Evolutionary conservation across 495 filamentous ascomycete genomes (phyloP).

Genomic region (Aspergillus indologenus): DNA sequence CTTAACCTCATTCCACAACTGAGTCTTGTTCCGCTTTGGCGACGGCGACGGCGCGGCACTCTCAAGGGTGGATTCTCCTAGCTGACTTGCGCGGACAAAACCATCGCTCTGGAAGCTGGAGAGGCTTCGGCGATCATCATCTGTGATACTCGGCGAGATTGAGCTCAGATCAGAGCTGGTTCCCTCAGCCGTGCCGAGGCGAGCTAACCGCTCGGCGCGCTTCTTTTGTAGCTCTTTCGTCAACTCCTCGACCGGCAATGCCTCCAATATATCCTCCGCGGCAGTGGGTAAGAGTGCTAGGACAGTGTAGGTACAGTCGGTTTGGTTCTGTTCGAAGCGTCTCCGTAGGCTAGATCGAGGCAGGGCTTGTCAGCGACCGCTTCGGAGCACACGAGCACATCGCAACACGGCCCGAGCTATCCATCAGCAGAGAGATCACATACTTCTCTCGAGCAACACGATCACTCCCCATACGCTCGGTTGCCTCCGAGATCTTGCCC

Average conservation of each 20-base stretch:
- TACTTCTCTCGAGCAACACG: slow-evolving; percentile 95
- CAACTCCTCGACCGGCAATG: slow-evolving; percentile 83
- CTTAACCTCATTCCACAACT: slow-evolving; percentile 97
- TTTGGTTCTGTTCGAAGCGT: slow-evolving; percentile 97
- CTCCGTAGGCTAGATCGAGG: slow-evolving; percentile 67
- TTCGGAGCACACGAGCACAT: slow-evolving; percentile 10
- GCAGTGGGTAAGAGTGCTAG: slow-evolving; percentile 91
- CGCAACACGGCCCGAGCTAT: neutral
- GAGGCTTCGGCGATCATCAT: slow-evolving; percentile 78
- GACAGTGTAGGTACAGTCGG: slow-evolving; percentile 97
- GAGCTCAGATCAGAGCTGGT: slow-evolving; percentile 63
- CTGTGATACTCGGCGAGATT: slow-evolving; percentile 71
- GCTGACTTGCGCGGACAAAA: slow-evolving; percentile 75
- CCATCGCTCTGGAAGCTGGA: slow-evolving; percentile 74
- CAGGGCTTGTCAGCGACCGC: slow-evolving; percentile 12
- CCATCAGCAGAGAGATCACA: slow-evolving; percentile 23
- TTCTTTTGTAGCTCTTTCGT: slow-evolving; percentile 91
- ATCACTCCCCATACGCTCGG: slow-evolving; percentile 92
- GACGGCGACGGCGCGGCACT: slow-evolving; percentile 35
- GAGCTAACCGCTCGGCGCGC: slow-evolving; percentile 72
- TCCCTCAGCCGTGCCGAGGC: slow-evolving; percentile 48
- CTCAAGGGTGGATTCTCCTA: slow-evolving; percentile 48
- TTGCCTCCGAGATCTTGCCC: slow-evolving; percentile 83
- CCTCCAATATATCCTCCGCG: slow-evolving; percentile 81
- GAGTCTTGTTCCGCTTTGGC: slow-evolving; percentile 76